A percentile compares a stretch with the other conserved stretches of the same genome.
Conservation (phyloP, 768 basidiomycete genomes). For the Tulasnella sp. region DNA sequence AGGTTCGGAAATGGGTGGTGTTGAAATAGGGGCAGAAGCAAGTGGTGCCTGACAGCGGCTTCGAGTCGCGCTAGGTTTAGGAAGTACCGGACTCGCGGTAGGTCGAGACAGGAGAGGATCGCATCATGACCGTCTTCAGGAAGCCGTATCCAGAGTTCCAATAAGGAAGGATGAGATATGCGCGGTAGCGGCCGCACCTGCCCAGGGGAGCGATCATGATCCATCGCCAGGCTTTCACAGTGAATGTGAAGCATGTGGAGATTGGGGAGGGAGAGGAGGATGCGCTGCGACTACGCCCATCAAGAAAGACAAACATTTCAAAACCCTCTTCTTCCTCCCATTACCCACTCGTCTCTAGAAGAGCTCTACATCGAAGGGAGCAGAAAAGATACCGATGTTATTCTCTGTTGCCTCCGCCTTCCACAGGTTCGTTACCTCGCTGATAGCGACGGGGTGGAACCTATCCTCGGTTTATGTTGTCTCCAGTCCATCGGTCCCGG, state of each 20-base stretch:
- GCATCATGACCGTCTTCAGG: neutral
- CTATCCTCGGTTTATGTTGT: neutral
- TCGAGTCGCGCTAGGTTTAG: neutral
- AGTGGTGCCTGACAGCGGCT: neutral
- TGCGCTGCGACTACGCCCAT: conserved; percentile 52
- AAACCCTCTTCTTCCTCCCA: neutral
- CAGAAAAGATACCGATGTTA: neutral
- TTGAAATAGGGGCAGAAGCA: neutral
- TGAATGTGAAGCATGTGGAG: conserved; percentile 36
- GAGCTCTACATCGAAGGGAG: neutral
- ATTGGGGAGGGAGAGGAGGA: conserved; percentile 45
- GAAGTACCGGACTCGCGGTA: neutral
- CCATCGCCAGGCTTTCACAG: conserved; percentile 11
- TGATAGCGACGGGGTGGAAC: neutral
- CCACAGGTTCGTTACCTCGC: neutral
- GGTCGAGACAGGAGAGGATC: neutral
- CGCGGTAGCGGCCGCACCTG: neutral
- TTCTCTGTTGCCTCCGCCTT: neutral
- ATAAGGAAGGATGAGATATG: neutral
- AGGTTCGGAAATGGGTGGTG: neutral
- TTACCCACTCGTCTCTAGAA: neutral
- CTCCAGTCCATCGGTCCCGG: neutral
- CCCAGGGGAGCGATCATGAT: neutral
- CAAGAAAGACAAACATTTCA: neutral
- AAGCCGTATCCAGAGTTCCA: neutral